phyloP scores from a whole-genome alignment of 106 monocot genomes.

The Acanthochlamys bracteata region DNA sequence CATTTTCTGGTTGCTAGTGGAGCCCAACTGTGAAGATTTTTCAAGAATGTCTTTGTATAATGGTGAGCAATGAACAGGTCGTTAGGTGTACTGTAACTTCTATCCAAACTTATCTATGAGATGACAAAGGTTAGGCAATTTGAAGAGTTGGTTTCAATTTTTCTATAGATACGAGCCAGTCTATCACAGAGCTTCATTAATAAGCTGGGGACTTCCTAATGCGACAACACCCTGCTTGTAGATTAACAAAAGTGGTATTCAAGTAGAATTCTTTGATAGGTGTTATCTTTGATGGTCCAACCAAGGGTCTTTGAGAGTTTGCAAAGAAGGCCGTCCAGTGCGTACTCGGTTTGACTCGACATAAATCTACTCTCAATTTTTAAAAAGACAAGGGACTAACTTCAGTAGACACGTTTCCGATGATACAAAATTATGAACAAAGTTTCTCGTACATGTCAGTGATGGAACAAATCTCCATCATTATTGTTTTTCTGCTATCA shows the following conservation, averaged over 20 bases:
- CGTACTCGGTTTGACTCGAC: slow-evolving; percentile 76
- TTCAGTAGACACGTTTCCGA: too few relatives aligned
- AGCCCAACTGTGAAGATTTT: too few relatives aligned
- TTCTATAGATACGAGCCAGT: slow-evolving; percentile 70
- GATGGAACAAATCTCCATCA: too few relatives aligned
- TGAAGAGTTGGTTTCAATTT: slow-evolving; percentile 27
- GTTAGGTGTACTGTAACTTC: neutral
- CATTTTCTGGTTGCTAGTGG: too few relatives aligned
- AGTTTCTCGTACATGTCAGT: too few relatives aligned
- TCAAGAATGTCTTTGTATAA: neutral
- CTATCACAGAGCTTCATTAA: slow-evolving; percentile 68
- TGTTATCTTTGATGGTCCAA: slow-evolving; percentile 62
- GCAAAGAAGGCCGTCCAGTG: slow-evolving; percentile 59
- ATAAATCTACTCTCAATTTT: slow-evolving; percentile 58
- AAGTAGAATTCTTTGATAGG: slow-evolving; percentile 87
- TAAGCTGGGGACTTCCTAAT: slow-evolving; percentile 89
- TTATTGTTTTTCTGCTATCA: too few relatives aligned
- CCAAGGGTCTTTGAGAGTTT: slow-evolving; percentile 83
- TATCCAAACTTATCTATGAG: neutral
- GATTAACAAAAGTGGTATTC: slow-evolving; percentile 60
- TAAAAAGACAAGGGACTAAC: too few relatives aligned
- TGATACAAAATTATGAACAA: too few relatives aligned
- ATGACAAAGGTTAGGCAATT: slow-evolving; percentile 10
- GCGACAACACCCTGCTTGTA: slow-evolving; percentile 94
- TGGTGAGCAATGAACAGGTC: neutral